Conservation (phyloP, 257 asterid species). For the Henckelia pumila region DNA sequence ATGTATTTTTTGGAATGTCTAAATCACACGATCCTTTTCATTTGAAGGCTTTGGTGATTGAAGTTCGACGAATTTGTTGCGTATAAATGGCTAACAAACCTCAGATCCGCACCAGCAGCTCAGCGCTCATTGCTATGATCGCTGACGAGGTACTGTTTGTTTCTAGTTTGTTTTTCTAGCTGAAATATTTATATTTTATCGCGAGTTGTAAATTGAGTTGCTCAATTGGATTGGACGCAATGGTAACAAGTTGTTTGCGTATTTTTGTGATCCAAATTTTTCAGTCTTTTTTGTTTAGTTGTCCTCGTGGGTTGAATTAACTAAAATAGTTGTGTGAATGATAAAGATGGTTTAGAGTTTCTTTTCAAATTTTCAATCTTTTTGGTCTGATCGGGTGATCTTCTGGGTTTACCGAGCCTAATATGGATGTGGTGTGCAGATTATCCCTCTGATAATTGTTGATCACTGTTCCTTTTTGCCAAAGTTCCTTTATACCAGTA, state of each 20-base stretch:
- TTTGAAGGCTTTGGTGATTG: not conserved
- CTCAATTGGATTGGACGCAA: not conserved
- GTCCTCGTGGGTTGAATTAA: not conserved
- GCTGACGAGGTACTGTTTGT: conserved; percentile 89
- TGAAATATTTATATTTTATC: not conserved
- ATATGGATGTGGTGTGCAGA: not conserved
- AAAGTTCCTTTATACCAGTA: not conserved
- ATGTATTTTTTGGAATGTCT: not conserved
- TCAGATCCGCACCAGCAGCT: conserved; percentile 72
- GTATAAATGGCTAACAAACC: conserved; percentile 73
- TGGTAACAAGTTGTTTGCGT: not conserved
- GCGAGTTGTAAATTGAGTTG: not conserved
- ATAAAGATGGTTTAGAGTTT: not conserved
- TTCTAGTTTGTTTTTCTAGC: conserved; percentile 7
- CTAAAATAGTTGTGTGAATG: not conserved
- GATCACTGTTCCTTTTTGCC: not conserved
- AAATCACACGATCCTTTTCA: too few species aligned
- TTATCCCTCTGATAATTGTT: not conserved
- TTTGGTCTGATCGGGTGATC: not conserved
- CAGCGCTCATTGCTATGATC: conserved; percentile 92
- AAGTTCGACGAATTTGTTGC: not conserved
- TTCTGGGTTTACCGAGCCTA: not conserved
- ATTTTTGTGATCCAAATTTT: not conserved
- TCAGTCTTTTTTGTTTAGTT: not conserved
- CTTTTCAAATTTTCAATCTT: not conserved